Conservation (phyloP, 2,329 filamentous ascomycete species). For the Drechmeria coniospora region DNA sequence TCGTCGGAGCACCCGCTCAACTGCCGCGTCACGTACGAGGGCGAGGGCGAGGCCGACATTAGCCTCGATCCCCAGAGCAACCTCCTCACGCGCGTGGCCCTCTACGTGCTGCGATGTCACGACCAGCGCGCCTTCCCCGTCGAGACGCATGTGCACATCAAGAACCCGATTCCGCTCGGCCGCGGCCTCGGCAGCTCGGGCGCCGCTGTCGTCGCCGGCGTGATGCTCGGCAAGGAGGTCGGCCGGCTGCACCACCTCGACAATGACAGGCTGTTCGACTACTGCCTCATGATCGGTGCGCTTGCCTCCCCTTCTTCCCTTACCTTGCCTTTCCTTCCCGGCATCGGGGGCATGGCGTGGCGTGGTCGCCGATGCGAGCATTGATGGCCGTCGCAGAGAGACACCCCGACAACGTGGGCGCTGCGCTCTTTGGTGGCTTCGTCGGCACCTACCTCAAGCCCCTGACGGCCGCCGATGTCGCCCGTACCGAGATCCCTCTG, state of each 20-base stretch:
- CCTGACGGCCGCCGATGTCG: slow-evolving; percentile 73
- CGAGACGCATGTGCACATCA: slow-evolving; percentile 84
- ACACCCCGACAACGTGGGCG: slow-evolving; percentile 88
- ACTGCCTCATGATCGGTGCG: slow-evolving; percentile 86
- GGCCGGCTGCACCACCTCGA: slow-evolving; percentile 60
- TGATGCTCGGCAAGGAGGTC: slow-evolving; percentile 82
- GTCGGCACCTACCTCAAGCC: slow-evolving; percentile 95
- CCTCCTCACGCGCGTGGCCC: slow-evolving; percentile 81
- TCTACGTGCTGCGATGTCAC: slow-evolving; percentile 91
- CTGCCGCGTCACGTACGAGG: slow-evolving; percentile 84
- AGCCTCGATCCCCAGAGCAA: slow-evolving; percentile 74
- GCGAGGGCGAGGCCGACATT: slow-evolving; percentile 64
- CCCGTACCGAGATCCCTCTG: slow-evolving; percentile 82
- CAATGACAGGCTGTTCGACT: slow-evolving; percentile 79
- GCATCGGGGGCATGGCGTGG: no score
- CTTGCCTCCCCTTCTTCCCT: slow-evolving; percentile 2
- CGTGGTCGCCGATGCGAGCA: no score
- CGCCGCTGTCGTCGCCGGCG: slow-evolving; percentile 86
- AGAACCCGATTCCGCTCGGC: slow-evolving; percentile 87
- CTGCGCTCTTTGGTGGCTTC: slow-evolving; percentile 88
- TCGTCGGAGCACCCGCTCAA: slow-evolving; percentile 53
- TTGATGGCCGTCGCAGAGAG: slow-evolving; percentile 37
- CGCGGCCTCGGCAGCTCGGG: slow-evolving; percentile 90
- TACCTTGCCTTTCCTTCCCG: background rate
- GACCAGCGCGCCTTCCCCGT: slow-evolving; percentile 68